Conservation (phyloP, 257 asterid genomes). For the Capsicum baccatum region DNA sequence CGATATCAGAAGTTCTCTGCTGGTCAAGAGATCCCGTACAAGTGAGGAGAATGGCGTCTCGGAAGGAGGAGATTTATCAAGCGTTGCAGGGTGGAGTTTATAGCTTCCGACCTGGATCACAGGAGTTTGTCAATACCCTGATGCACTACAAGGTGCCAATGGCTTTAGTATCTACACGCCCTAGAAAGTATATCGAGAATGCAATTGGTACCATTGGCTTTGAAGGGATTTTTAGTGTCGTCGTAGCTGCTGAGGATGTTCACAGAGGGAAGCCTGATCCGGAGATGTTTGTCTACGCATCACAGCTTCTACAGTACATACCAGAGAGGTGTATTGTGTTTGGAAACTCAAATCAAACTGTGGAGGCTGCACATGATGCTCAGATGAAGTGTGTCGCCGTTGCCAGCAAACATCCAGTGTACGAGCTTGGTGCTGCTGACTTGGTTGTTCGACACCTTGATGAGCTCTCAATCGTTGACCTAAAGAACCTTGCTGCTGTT, state of each 20-base stretch:
- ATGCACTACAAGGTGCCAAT: constrained; percentile 83
- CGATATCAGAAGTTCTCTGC: constrained; percentile 90
- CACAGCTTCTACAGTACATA: constrained; percentile 73
- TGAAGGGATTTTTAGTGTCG: constrained; percentile 66
- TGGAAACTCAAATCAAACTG: constrained; percentile 88
- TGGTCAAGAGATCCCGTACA: constrained; percentile 87
- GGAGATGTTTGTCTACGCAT: constrained; percentile 90
- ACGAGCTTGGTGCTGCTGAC: constrained; percentile 94
- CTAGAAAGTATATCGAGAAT: constrained; percentile 67
- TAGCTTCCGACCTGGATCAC: constrained; percentile 79
- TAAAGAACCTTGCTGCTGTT: constrained; percentile 81
- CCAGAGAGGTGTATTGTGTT: constrained; percentile 92
- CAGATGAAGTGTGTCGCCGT: constrained; percentile 92
- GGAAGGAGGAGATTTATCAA: constrained; percentile 88
- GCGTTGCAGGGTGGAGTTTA: constrained; percentile 80
- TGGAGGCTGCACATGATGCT: constrained; percentile 98
- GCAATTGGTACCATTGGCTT: constrained; percentile 74
- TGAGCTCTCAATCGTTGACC: constrained; percentile 82
- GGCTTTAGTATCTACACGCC: constrained; percentile 91
- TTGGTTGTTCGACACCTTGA: constrained; percentile 76
- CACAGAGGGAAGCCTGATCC: constrained; percentile 96
- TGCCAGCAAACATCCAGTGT: constrained; percentile 86
- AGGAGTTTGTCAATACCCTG: constrained; percentile 68
- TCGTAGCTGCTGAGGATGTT: constrained; percentile 91
- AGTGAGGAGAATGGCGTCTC: constrained; percentile 62